Conservation (phyloP, 2,329 filamentous ascomycete species). For the Cercospora zeae-maydis region DNA sequence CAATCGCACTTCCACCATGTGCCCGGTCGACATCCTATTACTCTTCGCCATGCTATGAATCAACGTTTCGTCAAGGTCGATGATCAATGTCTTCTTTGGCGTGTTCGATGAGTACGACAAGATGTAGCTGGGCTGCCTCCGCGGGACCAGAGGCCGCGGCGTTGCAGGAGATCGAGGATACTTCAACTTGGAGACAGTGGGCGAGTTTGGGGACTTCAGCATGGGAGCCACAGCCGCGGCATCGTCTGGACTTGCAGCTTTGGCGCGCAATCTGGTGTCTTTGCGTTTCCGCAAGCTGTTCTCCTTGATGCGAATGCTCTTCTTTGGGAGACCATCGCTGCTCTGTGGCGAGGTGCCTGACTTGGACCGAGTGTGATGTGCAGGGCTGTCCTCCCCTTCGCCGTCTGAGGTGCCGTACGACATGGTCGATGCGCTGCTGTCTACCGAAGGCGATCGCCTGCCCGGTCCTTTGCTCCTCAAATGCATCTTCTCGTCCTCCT, state of each 20-base stretch:
- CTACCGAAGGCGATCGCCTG: conserved; percentile 42
- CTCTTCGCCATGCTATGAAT: conserved; percentile 98
- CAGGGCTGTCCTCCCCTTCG: conserved; percentile 50
- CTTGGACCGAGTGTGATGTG: conserved; percentile 62
- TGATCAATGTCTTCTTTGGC: conserved; percentile 85
- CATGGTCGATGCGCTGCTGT: conserved; percentile 43
- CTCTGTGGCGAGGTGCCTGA: conserved; percentile 39
- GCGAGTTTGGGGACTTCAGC: conserved; percentile 88
- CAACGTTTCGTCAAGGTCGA: conserved; percentile 94
- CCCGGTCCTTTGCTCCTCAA: conserved; percentile 33
- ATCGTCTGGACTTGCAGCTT: conserved; percentile 34
- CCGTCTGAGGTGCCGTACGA: conserved; percentile 65
- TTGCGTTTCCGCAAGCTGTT: conserved; percentile 71
- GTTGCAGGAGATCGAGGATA: conserved; percentile 89
- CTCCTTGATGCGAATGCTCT: conserved; percentile 90
- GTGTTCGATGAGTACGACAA: conserved; percentile 55
- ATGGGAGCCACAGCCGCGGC: conserved; percentile 60
- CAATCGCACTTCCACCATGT: conserved; percentile 86
- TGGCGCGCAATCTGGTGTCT: conserved; percentile 54
- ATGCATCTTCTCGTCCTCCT: conserved; percentile 35
- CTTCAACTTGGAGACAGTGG: conserved; percentile 60
- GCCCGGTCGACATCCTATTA: conserved; percentile 88
- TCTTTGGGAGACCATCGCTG: conserved; percentile 32
- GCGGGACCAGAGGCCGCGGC: conserved; percentile 83
- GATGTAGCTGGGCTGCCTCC: conserved; percentile 83